Evolutionary conservation across 345 rosid species (phyloP), one percentile per base, ranked within the genome.

Genomic region (Linum usitatissimum): DNA sequence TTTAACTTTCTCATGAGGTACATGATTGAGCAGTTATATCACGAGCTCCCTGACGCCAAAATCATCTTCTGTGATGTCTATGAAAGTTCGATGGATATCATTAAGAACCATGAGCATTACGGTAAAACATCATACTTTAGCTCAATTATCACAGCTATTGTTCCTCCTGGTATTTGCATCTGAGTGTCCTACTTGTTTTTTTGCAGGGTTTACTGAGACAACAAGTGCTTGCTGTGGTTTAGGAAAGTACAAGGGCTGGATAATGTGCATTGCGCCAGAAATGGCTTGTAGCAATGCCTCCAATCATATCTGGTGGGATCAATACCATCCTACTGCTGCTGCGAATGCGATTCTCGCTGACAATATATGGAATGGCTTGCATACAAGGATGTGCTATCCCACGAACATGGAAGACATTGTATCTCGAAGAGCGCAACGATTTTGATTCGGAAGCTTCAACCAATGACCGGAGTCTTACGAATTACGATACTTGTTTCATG

Each of bases 301-400:
- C 0, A 78, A 70, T 36, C 84, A 87, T 65, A 76, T 87, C 45
- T 92, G 94, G 98, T 89, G 97, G 95, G 94, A 92, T 31, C 94
- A 84, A 73, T 89, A 82, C 71, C 98, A 92, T 75, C 98, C 97
- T 12, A 92, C 95, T 2, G 91, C 83, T 57, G 83, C 81, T 6
- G 93, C 80, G 66, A 92, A 89, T 62, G 83, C 88, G 53, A 92
- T 89, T 63, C 78, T 89, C 28, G 91, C 96, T 0, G 98, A 85
- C 71, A 85, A 92, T 62, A 85, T 86, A 62, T 89, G 98, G 98
- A 84, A 78, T 31, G 80, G 93, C 66, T 72, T 74, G 73, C 90
- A 87, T 70, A 69, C 91, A 0, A 79, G 76, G 74, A 92, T 89
- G 93, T 89, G 95, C 75, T 83, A 80, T 67, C 99, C 91, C 0